These are phyloP conservation scores for Serendipita sp. DNA, from an alignment of 768 basidiomycete species.

Conservation along the genomic window DNA sequence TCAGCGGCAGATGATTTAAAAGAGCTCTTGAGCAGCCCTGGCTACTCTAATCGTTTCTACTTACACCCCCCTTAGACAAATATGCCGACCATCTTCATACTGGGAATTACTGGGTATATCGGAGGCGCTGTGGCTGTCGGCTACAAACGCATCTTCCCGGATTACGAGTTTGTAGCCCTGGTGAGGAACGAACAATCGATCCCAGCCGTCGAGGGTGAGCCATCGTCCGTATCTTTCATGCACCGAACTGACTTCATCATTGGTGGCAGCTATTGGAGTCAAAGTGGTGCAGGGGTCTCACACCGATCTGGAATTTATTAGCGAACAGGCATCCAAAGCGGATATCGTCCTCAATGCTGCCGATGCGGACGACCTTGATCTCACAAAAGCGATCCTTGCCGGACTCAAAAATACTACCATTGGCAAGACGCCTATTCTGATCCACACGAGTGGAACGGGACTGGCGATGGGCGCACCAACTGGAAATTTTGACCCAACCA, in stretches of 20 bases:
- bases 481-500: conserved; percentile 11
- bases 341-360: conserved; percentile 17
- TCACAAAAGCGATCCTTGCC: conserved; percentile 14
- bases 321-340: conserved; percentile 7
- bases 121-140: not conserved
- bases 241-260: not conserved
- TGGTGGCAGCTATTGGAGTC: conserved; percentile 7
- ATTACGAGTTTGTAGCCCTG: not conserved
- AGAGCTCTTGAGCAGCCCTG: not conserved
- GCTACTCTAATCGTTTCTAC: not conserved
- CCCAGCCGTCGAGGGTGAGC: not conserved
- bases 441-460: conserved; percentile 16
- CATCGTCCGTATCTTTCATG: not conserved
- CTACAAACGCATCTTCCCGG: not conserved
- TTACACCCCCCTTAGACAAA: not conserved
- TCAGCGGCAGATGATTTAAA: not conserved
- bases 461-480: conserved; percentile 10
- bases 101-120: conserved; percentile 7
- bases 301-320: conserved; percentile 8
- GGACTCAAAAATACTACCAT: conserved; percentile 11
- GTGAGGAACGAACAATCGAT: not conserved
- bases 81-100: conserved; percentile 4
- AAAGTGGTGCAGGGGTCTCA: conserved; percentile 8
- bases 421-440: conserved; percentile 13
- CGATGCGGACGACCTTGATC: conserved; percentile 16